phyloP scores from a whole-genome alignment of 148 eudicot genomes.

The Diospyros kaki region DNA sequence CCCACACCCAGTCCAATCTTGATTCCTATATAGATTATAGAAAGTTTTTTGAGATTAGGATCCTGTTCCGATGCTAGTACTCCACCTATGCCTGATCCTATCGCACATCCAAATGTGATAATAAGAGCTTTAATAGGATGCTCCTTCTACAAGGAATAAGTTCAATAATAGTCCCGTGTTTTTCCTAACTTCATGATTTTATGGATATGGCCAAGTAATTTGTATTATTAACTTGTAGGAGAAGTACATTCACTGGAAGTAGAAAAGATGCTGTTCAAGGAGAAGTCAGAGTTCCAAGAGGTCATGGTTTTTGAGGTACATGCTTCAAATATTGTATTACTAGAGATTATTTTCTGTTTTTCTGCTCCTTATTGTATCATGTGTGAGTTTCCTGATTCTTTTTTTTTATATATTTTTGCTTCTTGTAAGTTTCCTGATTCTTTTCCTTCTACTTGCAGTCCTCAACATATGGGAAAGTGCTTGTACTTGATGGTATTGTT shows the following conservation, averaged over 20 bases:
- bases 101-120: not conserved
- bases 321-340: too few species aligned
- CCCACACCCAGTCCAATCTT: not conserved
- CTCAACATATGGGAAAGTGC: constrained; percentile 71
- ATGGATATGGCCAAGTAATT: not conserved
- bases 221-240: constrained; percentile 35
- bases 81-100: not conserved
- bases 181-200: not conserved
- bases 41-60: not conserved
- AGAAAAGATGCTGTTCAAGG: constrained; percentile 65
- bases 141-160: not conserved
- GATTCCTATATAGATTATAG: not conserved
- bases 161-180: not conserved
- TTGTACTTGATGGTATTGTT: constrained; percentile 91
- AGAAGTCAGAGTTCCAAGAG: constrained; percentile 76
- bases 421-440: not conserved
- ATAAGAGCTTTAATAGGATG: not conserved
- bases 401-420: too few species aligned
- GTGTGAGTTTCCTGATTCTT: too few species aligned
- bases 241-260: constrained; percentile 92
- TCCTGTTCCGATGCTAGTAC: not conserved
- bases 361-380: too few species aligned
- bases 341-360: too few species aligned
- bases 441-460: constrained; percentile 49
- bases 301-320: constrained; percentile 88